Base-by-base conservation (phyloP, 2,329 filamentous ascomycete species). In the Ophiostoma fasciatum region DNA sequence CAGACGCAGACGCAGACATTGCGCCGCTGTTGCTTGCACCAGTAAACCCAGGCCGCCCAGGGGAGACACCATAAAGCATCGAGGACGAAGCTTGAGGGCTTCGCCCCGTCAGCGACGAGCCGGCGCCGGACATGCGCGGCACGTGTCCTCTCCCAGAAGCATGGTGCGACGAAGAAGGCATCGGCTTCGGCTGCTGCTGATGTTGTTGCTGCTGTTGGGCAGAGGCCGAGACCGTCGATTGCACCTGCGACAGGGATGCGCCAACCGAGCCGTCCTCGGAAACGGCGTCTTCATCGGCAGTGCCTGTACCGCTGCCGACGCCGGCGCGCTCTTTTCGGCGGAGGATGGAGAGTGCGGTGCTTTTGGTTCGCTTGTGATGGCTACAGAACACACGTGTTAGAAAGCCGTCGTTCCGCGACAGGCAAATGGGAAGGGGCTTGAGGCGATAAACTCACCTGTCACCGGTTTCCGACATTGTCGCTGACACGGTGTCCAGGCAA, bases 361-460 rank as follows among this genome's bases (percentile, higher is more conserved):
- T 71, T 51, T 66, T 74, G 38, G 69, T 68, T 42, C 64, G 66
- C 55, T 64, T 68, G 49, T 71, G 68, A 17, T 45, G 39, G 41
- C 40, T 45, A 35, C 10, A 13, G 3, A 30, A 14, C 17, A 20
- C 23, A n/a, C 19, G 31, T 39, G 33, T 28, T 11, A 31, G 23
- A 22, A 14, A 13, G 31, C n/a, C n/a, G n/a, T n/a, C n/a, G n/a
- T n/a, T n/a, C n/a, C n/a, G n/a, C n/a, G n/a, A n/a, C n/a, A n/a
- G n/a, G n/a, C n/a, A n/a, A n/a, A n/a, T n/a, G n/a, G n/a, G n/a
- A n/a, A n/a, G n/a, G n/a, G n/a, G n/a, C n/a, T n/a, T n/a, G n/a
- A n/a, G n/a, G n/a, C n/a, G n/a, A n/a, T n/a, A n/a, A n/a, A n/a
- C 35, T 35, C 38, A 55, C 53, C 45, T 49, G 12, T 53, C 50